Evolutionary conservation across 177 flowering plant genomes (phyloP).

Genomic region (Vitis hybrid): DNA sequence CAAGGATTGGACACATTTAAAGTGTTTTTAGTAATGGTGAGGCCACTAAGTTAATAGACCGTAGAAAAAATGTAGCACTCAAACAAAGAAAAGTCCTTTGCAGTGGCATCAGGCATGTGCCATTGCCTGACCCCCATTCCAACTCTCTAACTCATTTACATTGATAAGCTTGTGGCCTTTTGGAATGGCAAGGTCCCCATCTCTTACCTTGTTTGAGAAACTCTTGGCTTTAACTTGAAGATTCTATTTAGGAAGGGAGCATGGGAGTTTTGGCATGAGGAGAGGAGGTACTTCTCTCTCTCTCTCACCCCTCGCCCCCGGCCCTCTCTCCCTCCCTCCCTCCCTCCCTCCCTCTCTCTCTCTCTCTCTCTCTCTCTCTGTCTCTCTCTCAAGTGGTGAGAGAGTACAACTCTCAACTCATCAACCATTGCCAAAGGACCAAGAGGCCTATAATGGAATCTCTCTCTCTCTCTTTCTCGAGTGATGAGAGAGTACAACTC

Average conservation of each 20-base stretch:
- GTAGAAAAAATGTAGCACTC: neutral
- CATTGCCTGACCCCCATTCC: slow-evolving; percentile 9
- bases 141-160: neutral
- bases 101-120: slow-evolving; percentile 4
- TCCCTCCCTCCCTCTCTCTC: too few species aligned
- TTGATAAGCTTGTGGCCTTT: slow-evolving; percentile 16
- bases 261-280: neutral
- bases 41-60: neutral
- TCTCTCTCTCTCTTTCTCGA: neutral
- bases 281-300: too few species aligned
- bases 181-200: slow-evolving; percentile 10
- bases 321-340: too few species aligned
- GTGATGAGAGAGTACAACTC: neutral
- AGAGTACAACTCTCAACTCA: neutral
- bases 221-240: neutral
- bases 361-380: too few species aligned
- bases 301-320: too few species aligned
- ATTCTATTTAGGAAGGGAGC: neutral
- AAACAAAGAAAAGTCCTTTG: neutral
- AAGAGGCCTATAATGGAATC: slow-evolving; percentile 8
- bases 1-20: too few species aligned
- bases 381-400: neutral
- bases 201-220: slow-evolving; percentile 2
- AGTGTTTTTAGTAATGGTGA: too few species aligned
- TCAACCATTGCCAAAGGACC: neutral